Evolutionary conservation across 768 basidiomycete genomes (phyloP), one percentile per base, ranked within the genome.

Genomic region (Dioszegia crocea): DNA sequence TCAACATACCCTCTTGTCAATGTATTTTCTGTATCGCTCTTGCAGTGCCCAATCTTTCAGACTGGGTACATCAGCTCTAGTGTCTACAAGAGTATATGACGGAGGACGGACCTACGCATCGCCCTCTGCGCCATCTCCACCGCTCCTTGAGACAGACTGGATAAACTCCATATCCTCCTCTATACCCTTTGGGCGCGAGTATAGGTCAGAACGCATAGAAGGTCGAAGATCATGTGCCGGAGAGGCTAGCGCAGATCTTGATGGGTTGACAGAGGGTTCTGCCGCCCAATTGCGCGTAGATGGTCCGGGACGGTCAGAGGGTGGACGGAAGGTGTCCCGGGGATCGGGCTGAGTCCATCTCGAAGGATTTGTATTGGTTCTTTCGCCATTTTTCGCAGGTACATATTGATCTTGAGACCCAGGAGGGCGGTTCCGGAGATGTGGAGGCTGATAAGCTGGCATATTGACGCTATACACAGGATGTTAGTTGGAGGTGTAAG

Each of bases 121-220:
- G 41, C 73, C 71, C 55, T 74, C 70, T 14, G 68, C 69, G 1
- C 73, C 75, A 52, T 68, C 63, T 0, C 75, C 75, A n/a, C 75
- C 75, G 46, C 66, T 68, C 19, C 75, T 60, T 24, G 68, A 70
- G 6, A 76, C 73, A 52, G 61, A 65, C 36, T 71, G 73, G 19
- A 76, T 60, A 51, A 74, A 30, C 56, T 75, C 75, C 70, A 76
- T 73, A 46, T 68, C 68, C 24, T 39, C 17, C 27, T 23, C 41
- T n/a, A n/a, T 3, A 41, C 4, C 12, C 33, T 38, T 23, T 1
- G 44, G 54, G 4, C 44, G 24, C 2, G 43, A 30, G n/a, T 44
- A 16, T 8, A 47, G 54, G 29, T 44, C 40, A 27, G 56, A 26
- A 10, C 43, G 56, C 1, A 23, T 45, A 1, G 51, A 19, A 26